A percentile compares a stretch with the other conserved stretches of the same genome.
These are phyloP conservation scores for Aspergillus melleus DNA, from an alignment of 2,329 filamentous ascomycete species.

Conservation along the genomic window DNA sequence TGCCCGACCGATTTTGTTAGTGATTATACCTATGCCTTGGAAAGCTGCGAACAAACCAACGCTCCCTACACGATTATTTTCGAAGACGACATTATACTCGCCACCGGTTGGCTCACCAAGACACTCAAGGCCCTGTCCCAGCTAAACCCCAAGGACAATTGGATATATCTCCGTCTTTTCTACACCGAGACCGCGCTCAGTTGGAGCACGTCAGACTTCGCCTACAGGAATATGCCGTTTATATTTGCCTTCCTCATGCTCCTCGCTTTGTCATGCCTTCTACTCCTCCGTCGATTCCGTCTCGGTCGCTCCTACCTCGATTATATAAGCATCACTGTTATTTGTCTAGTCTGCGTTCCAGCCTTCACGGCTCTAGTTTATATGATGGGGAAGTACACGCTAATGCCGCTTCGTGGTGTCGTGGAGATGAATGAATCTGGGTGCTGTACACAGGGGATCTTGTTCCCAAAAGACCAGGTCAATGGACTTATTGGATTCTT, in stretches of 20 bases:
- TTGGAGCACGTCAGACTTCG: conserved; percentile 26
- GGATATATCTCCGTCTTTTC: conserved; percentile 37
- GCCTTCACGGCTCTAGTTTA: conserved; percentile 23
- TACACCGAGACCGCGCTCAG: conserved; percentile 32
- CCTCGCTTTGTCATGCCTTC: conserved; percentile 6
- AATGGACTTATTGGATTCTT: conserved; percentile 18
- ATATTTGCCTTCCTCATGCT: conserved; percentile 20
- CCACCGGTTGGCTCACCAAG: conserved; percentile 37
- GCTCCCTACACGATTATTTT: conserved; percentile 37
- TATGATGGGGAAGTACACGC: conserved; percentile 29
- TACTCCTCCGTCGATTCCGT: conserved; percentile 15
- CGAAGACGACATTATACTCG: conserved; percentile 40
- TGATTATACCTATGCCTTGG: conserved; percentile 34
- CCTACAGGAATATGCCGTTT: conserved; percentile 24
- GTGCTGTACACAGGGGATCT: conserved; percentile 36
- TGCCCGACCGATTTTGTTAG: conserved; percentile 3
- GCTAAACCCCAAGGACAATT: conserved; percentile 4
- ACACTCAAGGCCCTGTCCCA: conserved; percentile 23
- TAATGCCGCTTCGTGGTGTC: conserved; percentile 23
- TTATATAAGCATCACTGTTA: conserved; percentile 16
- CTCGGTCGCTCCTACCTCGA: conserved; percentile 14
- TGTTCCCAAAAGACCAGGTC: conserved; percentile 29
- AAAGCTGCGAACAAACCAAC: conserved; percentile 27
- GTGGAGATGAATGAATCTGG: conserved; percentile 29
- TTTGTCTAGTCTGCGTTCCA: conserved; percentile 22